Base-by-base conservation (phyloP, 225 moss, liverwort and hornwort genomes). In the Sphagnum contortum region DNA sequence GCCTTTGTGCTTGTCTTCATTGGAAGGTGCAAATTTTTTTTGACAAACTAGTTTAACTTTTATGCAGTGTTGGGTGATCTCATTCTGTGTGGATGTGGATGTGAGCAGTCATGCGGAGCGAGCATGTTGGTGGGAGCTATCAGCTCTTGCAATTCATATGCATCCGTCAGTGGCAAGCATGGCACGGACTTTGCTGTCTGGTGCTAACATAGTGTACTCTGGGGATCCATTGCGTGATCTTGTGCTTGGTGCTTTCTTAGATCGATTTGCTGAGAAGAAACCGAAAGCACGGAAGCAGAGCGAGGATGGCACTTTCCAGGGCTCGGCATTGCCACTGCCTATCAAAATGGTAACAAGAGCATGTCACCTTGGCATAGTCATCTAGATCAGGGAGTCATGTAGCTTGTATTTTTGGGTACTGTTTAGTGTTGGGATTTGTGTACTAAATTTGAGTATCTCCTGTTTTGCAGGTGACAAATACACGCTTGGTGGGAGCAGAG, bases 41-140 rank as follows among this genome's bases (percentile, higher is more conserved):
- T 29, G 29, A 29, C 29, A 29, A 29, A 29, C 29, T 47, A 12
- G 10, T 55, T 45, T 3, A 29, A 3, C 29, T 10, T 3, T 9
- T 45, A 2, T 67, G 56, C 7, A 4, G 53, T 14, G 12, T 45
- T 11, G 5, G 44, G 8, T 8, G 6, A 47, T 51, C 10, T 44
- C 60, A 53, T 47, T 14, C 4, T 49, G 60, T 64, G 53, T 65
- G 64, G 58, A 9, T 63, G 48, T 13, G 73, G 65, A 48, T 63
- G 60, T 76, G 44, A 77, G 79, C 83, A 98, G 96, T 69, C 89
- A 93, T 70, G 91, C 90, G 61, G 87, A 93, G 57, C 85, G 85
- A 81, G 87, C 96, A 29, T 93, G 96, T 69, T 98, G 93, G 96
- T 98, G 96, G 96, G 96, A 98, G 82, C 86, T 98, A 29, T 72